Conservation (phyloP, 2,329 filamentous ascomycete genomes). For the Pyrenochaeta sp. region DNA sequence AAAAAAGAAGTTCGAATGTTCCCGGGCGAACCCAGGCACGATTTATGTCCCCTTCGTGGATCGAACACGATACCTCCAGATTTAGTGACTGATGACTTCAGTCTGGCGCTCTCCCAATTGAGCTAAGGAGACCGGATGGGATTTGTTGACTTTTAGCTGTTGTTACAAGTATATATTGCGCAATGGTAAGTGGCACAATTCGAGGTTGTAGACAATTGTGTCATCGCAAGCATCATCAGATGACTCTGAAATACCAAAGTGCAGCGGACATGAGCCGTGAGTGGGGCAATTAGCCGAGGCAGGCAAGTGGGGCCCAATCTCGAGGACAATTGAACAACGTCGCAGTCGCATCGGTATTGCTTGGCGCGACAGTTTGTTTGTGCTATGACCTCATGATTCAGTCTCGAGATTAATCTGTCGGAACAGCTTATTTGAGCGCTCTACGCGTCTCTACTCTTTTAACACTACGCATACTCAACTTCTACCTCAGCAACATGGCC, state of each 20-base stretch:
- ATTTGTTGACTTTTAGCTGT: conserved; percentile 16
- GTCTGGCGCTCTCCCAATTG: conserved; percentile 44
- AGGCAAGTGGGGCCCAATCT: neutral
- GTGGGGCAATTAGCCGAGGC: neutral
- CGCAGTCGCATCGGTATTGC: conserved; percentile 11
- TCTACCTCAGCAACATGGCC: conserved; percentile 41
- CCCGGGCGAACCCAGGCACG: conserved; percentile 19
- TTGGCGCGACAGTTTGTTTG: conserved; percentile 18
- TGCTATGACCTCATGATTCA: conserved; percentile 26
- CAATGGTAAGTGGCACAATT: neutral
- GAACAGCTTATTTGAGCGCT: neutral
- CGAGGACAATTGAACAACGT: neutral
- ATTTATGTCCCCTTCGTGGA: conserved; percentile 38
- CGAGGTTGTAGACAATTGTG: neutral
- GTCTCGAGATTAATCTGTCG: neutral
- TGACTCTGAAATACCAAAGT: neutral
- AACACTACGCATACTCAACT: neutral
- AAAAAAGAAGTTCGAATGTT: conserved; percentile 19
- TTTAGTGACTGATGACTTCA: conserved; percentile 41
- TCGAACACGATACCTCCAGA: conserved; percentile 44
- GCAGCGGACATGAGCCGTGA: neutral
- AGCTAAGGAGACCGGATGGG: conserved; percentile 36
- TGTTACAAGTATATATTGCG: neutral
- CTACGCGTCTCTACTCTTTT: neutral
- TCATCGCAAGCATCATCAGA: neutral